These are phyloP conservation scores for Friedmanniomyces endolithicus DNA, from an alignment of 495 filamentous ascomycete genomes.

Conservation along the genomic window DNA sequence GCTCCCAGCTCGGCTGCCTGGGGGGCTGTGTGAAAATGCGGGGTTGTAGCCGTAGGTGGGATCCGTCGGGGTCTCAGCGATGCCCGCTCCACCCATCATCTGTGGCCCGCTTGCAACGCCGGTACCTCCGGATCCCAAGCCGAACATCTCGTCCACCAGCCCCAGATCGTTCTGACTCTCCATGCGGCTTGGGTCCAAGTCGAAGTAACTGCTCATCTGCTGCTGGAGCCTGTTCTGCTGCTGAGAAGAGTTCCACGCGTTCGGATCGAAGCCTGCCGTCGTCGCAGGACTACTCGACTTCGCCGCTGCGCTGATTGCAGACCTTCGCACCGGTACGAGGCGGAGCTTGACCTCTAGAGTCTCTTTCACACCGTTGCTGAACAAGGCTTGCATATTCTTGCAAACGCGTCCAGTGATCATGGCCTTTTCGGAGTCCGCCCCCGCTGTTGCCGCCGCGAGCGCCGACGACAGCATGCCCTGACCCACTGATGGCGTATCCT, in stretches of 20 bases:
- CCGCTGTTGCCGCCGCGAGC: constrained; percentile 49
- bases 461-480: constrained; percentile 92
- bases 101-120: constrained; percentile 8
- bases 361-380: constrained; percentile 72
- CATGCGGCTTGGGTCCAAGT: background rate
- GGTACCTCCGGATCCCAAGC: constrained; percentile 4
- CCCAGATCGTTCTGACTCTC: constrained; percentile 1
- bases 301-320: constrained; percentile 56
- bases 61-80: constrained; percentile 19
- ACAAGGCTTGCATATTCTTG: constrained; percentile 68
- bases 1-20: constrained; percentile 29
- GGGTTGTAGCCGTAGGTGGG: constrained; percentile 15
- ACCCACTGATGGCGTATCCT: constrained; percentile 81
- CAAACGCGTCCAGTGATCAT: constrained; percentile 85
- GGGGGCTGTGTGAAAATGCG: constrained; percentile 23
- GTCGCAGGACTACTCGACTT: constrained; percentile 48
- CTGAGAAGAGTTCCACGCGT: constrained; percentile 43
- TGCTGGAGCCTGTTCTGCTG: constrained; percentile 10
- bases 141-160: constrained; percentile 15
- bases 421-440: constrained; percentile 49
- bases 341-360: constrained; percentile 90
- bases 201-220: constrained; percentile 11
- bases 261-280: constrained; percentile 54
- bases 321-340: constrained; percentile 67
- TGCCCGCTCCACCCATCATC: constrained; percentile 9